Percentiles rank a stretch among this genome's conserved stretches.
Evolutionary conservation across 345 rosid species (phyloP).

Genomic region (Dimocarpus longan): DNA sequence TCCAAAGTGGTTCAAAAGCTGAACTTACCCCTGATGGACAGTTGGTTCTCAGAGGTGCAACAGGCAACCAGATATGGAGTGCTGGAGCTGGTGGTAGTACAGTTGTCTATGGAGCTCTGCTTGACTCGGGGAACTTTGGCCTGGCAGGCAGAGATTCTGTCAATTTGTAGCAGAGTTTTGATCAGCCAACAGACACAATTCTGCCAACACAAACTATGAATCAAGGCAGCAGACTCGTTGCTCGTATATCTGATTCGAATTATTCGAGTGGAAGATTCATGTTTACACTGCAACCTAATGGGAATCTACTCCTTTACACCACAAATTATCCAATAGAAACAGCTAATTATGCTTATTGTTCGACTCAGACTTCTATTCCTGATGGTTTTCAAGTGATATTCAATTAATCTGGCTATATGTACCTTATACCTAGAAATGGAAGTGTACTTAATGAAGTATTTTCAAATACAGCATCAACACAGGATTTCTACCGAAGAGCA

Average conservation of each 20-base stretch:
- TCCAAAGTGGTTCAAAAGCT: constrained; percentile 28
- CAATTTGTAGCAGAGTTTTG: constrained; percentile 31
- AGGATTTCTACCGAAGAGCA: constrained; percentile 27
- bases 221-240: not conserved
- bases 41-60: constrained; percentile 25
- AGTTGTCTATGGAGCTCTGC: constrained; percentile 24
- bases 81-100: not conserved
- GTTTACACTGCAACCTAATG: constrained; percentile 17
- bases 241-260: constrained; percentile 21
- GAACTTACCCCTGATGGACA: constrained; percentile 19
- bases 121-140: constrained; percentile 38
- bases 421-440: constrained; percentile 10
- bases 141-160: constrained; percentile 1
- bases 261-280: constrained; percentile 24
- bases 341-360: constrained; percentile 5
- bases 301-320: constrained; percentile 18
- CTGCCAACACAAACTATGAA: constrained; percentile 27
- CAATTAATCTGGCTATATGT: constrained; percentile 27
- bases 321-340: constrained; percentile 13
- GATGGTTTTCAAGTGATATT: constrained; percentile 18
- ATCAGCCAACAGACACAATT: constrained; percentile 33
- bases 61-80: constrained; percentile 15
- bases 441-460: not conserved
- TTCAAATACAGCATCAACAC: not conserved
- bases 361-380: not conserved